Conservation (phyloP, 1,284 basidiomycete genomes). For the Psilocybe mexicana region DNA sequence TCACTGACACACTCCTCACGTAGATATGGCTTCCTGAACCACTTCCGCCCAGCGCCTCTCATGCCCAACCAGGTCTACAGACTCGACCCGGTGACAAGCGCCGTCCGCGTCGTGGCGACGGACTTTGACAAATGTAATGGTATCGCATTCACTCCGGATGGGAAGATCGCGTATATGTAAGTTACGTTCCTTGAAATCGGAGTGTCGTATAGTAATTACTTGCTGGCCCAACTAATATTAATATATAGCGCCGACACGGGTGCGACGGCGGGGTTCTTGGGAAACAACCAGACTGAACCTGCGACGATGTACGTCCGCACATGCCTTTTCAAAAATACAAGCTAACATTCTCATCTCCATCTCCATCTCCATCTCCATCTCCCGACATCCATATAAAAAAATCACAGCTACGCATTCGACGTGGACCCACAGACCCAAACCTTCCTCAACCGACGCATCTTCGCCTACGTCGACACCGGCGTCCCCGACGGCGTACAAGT, state of each 20-base stretch:
- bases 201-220: no score
- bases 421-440: constrained; percentile 58
- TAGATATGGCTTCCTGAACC: constrained; percentile 64
- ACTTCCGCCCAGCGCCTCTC: constrained; percentile 64
- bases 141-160: constrained; percentile 68
- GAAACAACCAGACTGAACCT: constrained; percentile 62
- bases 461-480: constrained; percentile 71
- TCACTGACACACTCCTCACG: neutral
- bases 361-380: neutral
- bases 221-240: neutral
- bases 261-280: constrained; percentile 44
- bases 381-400: no score
- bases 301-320: constrained; percentile 59
- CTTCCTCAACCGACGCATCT: constrained; percentile 66
- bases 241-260: constrained; percentile 55
- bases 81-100: constrained; percentile 63
- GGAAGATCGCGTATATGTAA: constrained; percentile 66
- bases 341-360: neutral
- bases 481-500: constrained; percentile 74
- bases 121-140: constrained; percentile 66
- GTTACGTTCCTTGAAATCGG: constrained; percentile 23
- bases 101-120: constrained; percentile 70
- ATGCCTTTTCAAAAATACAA: neutral
- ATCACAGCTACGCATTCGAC: constrained; percentile 46
- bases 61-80: constrained; percentile 76